These are phyloP conservation scores for Bremia lactucae DNA, from an alignment of 352 stramenopile genomes.

Conservation along the genomic window DNA sequence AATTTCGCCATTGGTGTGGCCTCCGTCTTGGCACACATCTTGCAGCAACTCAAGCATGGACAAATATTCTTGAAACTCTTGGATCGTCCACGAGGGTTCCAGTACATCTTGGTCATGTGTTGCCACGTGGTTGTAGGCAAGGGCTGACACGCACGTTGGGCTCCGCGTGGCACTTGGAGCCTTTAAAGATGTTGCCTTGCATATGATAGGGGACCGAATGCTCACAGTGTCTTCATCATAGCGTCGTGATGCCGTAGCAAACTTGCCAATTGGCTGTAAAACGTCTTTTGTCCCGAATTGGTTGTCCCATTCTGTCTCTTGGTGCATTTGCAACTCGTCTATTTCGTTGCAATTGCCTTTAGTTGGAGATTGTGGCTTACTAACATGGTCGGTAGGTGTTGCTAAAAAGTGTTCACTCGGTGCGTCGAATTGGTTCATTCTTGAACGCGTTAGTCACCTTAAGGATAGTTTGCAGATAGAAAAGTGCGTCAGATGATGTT, in stretches of 20 bases:
- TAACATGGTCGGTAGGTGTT: not conserved
- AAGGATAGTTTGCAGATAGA: constrained; percentile 10
- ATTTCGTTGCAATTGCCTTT: constrained; percentile 11
- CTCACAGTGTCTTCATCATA: constrained; percentile 26
- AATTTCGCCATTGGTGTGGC: constrained; percentile 19
- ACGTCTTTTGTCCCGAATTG: constrained; percentile 4
- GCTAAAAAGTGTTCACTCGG: no score
- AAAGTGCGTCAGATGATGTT: constrained; percentile 12
- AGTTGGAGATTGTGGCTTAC: not conserved
- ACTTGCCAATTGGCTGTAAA: constrained; percentile 12
- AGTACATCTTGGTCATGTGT: not conserved
- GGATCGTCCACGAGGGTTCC: constrained; percentile 24
- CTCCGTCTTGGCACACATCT: constrained; percentile 14
- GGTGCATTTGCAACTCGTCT: constrained; percentile 9
- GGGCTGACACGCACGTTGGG: constrained; percentile 18
- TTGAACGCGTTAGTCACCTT: not conserved
- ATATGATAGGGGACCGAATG: constrained; percentile 24
- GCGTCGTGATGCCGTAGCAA: constrained; percentile 2
- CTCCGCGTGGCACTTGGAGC: constrained; percentile 5
- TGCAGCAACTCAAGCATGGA: constrained; percentile 32
- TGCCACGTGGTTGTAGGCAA: constrained; percentile 4
- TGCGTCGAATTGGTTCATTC: constrained; percentile 14
- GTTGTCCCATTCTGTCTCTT: constrained; percentile 11
- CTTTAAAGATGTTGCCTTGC: constrained; percentile 1
- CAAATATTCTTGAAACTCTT: constrained; percentile 35